Percentiles rank a stretch among this genome's conserved stretches.
These are phyloP conservation scores for Suillus clintonianus DNA, from an alignment of 768 basidiomycete species.

Conservation along the genomic window DNA sequence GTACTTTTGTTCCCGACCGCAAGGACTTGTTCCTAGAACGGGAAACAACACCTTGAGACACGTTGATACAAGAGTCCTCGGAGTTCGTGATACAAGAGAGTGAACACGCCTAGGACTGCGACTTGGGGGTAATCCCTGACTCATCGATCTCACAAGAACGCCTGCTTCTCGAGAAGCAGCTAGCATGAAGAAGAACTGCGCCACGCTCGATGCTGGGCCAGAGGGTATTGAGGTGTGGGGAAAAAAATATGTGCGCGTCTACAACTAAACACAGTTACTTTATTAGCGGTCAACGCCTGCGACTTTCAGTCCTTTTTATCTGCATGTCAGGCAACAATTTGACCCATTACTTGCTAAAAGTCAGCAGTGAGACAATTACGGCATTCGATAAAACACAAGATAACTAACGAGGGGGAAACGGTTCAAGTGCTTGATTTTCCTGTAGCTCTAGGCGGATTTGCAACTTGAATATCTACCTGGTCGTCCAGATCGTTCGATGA, in stretches of 20 bases:
- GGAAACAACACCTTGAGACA: background rate
- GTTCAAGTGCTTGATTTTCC: background rate
- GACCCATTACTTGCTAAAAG: background rate
- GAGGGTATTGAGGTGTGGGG: background rate
- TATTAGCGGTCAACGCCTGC: background rate
- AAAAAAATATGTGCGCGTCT: background rate
- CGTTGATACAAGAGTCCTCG: background rate
- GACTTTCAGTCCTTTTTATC: background rate
- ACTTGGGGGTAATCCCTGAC: background rate
- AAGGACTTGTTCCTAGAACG: conserved; percentile 2
- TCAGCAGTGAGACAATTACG: background rate
- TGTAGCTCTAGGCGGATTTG: background rate
- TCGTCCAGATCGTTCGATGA: background rate
- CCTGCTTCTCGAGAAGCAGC: background rate
- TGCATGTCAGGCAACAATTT: background rate
- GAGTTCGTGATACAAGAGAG: background rate
- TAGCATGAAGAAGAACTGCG: background rate
- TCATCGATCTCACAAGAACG: background rate
- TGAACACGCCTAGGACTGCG: background rate
- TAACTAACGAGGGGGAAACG: background rate
- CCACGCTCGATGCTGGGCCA: background rate
- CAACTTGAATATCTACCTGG: background rate
- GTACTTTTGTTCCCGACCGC: background rate
- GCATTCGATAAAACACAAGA: background rate
- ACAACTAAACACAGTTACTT: background rate